Conservation (phyloP, 2,329 filamentous ascomycete species). For the Cytospora leucostoma region DNA sequence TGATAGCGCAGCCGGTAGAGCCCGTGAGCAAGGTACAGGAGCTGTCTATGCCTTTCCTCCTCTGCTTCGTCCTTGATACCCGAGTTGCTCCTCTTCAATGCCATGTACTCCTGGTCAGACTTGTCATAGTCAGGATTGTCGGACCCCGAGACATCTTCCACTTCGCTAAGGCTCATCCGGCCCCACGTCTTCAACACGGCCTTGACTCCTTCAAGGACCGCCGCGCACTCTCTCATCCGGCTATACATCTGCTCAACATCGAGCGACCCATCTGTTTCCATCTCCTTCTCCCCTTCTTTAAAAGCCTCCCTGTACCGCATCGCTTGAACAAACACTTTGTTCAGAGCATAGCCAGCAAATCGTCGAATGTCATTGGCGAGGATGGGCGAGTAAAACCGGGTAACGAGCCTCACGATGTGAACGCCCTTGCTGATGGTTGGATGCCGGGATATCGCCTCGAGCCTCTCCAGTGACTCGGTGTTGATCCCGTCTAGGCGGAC, state of each 20-base stretch:
- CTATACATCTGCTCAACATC: neutral
- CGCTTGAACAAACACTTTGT: neutral
- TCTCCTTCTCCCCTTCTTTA: neutral
- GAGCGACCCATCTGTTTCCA: neutral
- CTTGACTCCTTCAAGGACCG: slow-evolving; percentile 11
- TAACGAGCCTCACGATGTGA: slow-evolving; percentile 4
- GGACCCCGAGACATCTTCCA: neutral
- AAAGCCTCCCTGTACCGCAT: slow-evolving; percentile 6
- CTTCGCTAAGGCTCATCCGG: neutral
- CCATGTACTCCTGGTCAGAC: slow-evolving; percentile 8
- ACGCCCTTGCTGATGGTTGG: slow-evolving; percentile 18
- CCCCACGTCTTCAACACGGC: slow-evolving; percentile 17
- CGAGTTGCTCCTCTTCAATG: slow-evolving; percentile 4
- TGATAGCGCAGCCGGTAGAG: slow-evolving; percentile 16
- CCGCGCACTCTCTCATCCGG: neutral
- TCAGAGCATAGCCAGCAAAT: slow-evolving; percentile 19
- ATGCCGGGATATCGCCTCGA: slow-evolving; percentile 22
- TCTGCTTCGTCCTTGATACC: slow-evolving; percentile 2
- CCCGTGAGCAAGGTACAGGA: slow-evolving; percentile 12
- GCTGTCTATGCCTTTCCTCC: neutral
- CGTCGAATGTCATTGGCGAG: slow-evolving; percentile 3
- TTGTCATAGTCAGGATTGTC: slow-evolving; percentile 3
- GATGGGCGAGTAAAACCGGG: slow-evolving; percentile 3
- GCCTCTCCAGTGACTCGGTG: slow-evolving; percentile 10
- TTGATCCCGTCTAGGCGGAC: slow-evolving; percentile 14